A percentile compares a stretch with the other conserved stretches of the same genome.
These are phyloP conservation scores for Diplotaxis tenuifolia DNA, from an alignment of 345 rosid genomes.

Conservation along the genomic window DNA sequence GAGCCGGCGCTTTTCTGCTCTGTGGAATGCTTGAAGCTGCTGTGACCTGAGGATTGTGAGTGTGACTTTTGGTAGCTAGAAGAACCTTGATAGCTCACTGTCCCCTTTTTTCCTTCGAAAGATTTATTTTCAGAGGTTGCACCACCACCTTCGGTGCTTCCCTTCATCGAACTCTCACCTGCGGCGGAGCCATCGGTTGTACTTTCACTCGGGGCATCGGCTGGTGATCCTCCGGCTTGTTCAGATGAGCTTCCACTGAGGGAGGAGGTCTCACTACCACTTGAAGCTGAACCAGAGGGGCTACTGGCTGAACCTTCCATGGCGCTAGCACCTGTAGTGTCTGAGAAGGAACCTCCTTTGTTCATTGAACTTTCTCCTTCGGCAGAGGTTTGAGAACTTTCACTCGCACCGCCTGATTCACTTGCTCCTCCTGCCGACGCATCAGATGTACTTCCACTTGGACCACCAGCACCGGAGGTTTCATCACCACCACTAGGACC, in stretches of 20 bases:
- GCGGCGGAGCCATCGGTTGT: background rate
- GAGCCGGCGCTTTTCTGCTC: background rate
- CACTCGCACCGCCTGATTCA: background rate
- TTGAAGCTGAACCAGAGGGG: background rate
- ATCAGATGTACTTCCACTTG: background rate
- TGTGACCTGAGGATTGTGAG: background rate
- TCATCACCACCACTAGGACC: background rate
- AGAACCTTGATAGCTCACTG: background rate
- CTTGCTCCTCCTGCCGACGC: background rate
- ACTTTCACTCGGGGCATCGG: conserved; percentile 1
- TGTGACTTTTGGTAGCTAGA: background rate
- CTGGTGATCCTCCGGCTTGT: background rate
- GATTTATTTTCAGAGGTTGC: background rate
- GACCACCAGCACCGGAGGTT: background rate
- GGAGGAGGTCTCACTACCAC: background rate
- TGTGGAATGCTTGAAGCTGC: background rate
- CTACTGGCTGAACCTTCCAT: background rate
- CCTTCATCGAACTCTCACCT: background rate
- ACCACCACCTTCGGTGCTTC: background rate
- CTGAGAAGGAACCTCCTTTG: background rate
- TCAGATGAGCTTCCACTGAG: background rate
- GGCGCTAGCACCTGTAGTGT: background rate
- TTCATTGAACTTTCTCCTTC: background rate
- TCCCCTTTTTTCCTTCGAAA: background rate
- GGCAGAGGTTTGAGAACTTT: background rate